Evolutionary conservation across 176 grass and related monocot species (phyloP).

Genomic region (Typha latifolia): DNA sequence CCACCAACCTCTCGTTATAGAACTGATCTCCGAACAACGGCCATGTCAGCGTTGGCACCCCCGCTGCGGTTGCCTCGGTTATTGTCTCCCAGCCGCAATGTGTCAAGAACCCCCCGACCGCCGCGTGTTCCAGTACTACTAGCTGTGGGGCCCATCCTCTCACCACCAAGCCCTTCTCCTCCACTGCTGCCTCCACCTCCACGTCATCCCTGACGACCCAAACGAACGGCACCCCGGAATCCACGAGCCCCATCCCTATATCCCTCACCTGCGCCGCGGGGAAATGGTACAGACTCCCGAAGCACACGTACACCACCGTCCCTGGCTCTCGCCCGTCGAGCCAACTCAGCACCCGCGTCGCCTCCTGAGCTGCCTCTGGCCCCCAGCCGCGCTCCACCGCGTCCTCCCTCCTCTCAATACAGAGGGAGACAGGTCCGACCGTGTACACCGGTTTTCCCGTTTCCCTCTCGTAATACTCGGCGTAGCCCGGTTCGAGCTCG

Average conservation of each 20-base stretch:
- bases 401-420: constrained; percentile 30
- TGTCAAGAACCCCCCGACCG: constrained; percentile 46
- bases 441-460: constrained; percentile 53
- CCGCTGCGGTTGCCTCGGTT: constrained; percentile 40
- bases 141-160: constrained; percentile 58
- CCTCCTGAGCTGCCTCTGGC: constrained; percentile 8
- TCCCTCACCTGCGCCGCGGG: constrained; percentile 38
- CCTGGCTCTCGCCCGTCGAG: constrained; percentile 31
- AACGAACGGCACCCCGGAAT: constrained; percentile 35
- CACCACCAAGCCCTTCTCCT: constrained; percentile 30
- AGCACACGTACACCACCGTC: constrained; percentile 70
- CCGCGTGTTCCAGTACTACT: constrained; percentile 39
- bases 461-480: constrained; percentile 47
- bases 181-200: constrained; percentile 17
- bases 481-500: constrained; percentile 38
- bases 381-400: constrained; percentile 31
- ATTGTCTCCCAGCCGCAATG: constrained; percentile 54
- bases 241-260: constrained; percentile 41
- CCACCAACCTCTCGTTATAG: constrained; percentile 63
- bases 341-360: constrained; percentile 32
- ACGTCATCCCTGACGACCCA: constrained; percentile 39
- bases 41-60: constrained; percentile 41
- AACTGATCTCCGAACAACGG: constrained; percentile 56
- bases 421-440: constrained; percentile 44
- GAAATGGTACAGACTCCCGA: constrained; percentile 43